These are phyloP conservation scores for Colletotrichum lini DNA, from an alignment of 2,329 filamentous ascomycete genomes.

Conservation along the genomic window DNA sequence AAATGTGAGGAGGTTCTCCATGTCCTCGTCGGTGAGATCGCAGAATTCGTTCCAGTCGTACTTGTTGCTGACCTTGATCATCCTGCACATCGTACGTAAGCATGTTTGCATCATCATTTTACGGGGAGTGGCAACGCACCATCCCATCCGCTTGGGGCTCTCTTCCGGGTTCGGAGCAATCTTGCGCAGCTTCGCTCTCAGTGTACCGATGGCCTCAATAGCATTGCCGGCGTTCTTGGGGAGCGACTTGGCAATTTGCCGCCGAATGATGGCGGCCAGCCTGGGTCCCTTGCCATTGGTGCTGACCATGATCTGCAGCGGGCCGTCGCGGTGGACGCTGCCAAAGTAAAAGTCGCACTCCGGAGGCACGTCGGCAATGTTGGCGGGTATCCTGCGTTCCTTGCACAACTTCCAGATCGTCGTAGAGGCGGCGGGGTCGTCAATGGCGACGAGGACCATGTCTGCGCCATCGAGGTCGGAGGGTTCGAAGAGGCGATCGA, in stretches of 20 bases:
- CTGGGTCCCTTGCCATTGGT: slow-evolving; percentile 97
- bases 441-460: slow-evolving; percentile 94
- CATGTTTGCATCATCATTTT: no score
- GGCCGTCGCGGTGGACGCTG: slow-evolving; percentile 93
- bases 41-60: slow-evolving; percentile 90
- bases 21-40: slow-evolving; percentile 84
- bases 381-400: slow-evolving; percentile 85
- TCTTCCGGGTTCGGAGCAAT: slow-evolving; percentile 81
- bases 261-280: slow-evolving; percentile 87
- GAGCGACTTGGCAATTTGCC: slow-evolving; percentile 82
- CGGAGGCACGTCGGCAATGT: slow-evolving; percentile 95
- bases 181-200: slow-evolving; percentile 84
- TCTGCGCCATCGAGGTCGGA: slow-evolving; percentile 85
- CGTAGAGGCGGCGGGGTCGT: slow-evolving; percentile 92
- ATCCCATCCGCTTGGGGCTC: slow-evolving; percentile 90
- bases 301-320: slow-evolving; percentile 97
- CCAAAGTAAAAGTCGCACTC: slow-evolving; percentile 99
- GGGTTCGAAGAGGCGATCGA: slow-evolving; percentile 88
- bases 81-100: slow-evolving; percentile 68
- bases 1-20: slow-evolving; percentile 85
- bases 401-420: slow-evolving; percentile 96
- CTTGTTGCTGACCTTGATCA: slow-evolving; percentile 90
- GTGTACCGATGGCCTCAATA: slow-evolving; percentile 84
- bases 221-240: slow-evolving; percentile 87
- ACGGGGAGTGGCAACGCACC: slow-evolving; percentile 64